Percentiles rank a stretch among this genome's conserved stretches.
Evolutionary conservation across 2,329 filamentous ascomycete species (phyloP).

Genomic region (Fusarium lyarnte): DNA sequence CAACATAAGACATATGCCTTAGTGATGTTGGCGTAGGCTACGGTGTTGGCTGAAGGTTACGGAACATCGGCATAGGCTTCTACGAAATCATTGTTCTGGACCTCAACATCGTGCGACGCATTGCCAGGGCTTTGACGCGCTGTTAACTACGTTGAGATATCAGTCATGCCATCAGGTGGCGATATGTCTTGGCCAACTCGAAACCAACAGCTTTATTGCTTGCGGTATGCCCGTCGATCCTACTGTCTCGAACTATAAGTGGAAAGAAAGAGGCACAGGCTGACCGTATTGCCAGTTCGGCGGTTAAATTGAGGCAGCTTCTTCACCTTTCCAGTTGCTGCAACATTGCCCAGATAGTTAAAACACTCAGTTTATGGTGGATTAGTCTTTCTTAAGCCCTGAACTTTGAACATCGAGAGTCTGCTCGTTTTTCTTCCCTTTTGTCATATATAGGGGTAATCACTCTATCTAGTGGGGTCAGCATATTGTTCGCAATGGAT

Average conservation of each 20-base stretch:
- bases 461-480: fast-evolving
- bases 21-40: too few species aligned
- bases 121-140: background rate
- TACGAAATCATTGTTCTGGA: background rate
- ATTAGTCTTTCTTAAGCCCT: fast-evolving
- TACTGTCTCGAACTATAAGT: fast-evolving
- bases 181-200: background rate
- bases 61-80: background rate
- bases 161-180: background rate
- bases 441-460: fast-evolving
- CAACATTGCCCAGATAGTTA: background rate
- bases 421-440: too few species aligned
- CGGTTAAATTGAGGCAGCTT: background rate
- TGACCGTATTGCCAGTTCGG: background rate
- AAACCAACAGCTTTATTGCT: background rate
- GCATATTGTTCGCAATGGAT: background rate
- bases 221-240: background rate
- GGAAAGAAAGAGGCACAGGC: background rate
- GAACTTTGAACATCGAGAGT: too few species aligned
- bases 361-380: fast-evolving
- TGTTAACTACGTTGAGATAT: background rate
- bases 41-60: background rate
- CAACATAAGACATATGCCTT: background rate
- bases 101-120: fast-evolving
- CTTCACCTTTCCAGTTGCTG: too few species aligned